Base-by-base conservation (phyloP, 23 red algal genomes). In the Gracilaria vermiculophylla region DNA sequence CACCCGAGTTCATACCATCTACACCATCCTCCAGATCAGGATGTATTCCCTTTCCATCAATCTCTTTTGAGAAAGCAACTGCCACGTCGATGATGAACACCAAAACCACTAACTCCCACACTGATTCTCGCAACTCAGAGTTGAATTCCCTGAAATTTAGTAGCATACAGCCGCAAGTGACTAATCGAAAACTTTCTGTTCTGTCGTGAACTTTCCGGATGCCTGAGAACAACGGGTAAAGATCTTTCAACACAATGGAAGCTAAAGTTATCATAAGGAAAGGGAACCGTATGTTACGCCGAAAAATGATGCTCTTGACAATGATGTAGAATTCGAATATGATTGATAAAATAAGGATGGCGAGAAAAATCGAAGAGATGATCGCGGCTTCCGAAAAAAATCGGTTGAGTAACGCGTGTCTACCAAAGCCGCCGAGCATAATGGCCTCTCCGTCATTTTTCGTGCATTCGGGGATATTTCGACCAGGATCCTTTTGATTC, bases 261-360 rank as follows among this genome's bases (percentile, higher is more conserved):
- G 39, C 67, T n/a, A 73, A 47, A 28, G 67, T 73, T 33, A 47
- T 42, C 67, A 73, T 73, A 45, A 73, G 42, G 31, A 73, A 73
- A 42, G 42, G 20, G 24, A 73, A 73, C n/a, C 39, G 24, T 24
- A 73, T 73, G 23, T 73, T 17, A 28, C 13, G 36, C 35, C 67
- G 44, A 32, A 73, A 73, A 5, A 73, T 16, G 67, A 73, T 73
- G 23, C 39, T 73, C 40, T 73, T 73, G 16, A 48, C 5, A 10
- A 73, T 32, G 20, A 73, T 73, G 13, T 73, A 73, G 12, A 73
- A 31, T 40, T 73, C 67, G 42, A 73, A 73, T 25, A 73, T 17
- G 42, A 73, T 73, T 15, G 67, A 42, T 29, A 73, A 28, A 28
- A 73, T 23, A 8, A 73, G 67, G 47, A 73, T 48, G 12, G 67